These are phyloP conservation scores for Triticum monococcum DNA, from an alignment of 176 grass and related monocot species.

Conservation along the genomic window DNA sequence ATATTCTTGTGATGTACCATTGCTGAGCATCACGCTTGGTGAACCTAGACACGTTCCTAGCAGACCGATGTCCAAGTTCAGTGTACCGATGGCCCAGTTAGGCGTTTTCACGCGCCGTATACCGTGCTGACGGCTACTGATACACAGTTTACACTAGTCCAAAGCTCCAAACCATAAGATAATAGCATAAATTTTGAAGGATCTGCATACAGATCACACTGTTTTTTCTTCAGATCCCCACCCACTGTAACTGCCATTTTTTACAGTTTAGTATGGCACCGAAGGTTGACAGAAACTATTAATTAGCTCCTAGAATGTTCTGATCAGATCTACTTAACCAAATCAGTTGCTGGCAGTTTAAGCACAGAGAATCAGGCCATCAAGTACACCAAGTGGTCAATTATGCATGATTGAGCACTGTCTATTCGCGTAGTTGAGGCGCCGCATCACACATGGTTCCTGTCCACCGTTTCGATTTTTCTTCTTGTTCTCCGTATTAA, in stretches of 20 bases:
- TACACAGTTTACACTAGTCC: neutral
- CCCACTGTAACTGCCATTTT: neutral
- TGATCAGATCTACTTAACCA: neutral
- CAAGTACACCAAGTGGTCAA: too few species aligned
- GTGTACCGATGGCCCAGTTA: too few species aligned
- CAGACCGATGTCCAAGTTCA: conserved; percentile 36
- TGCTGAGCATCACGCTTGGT: neutral
- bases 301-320: neutral
- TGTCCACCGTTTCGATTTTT: too few species aligned
- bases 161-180: neutral
- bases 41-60: conserved; percentile 26
- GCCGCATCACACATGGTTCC: too few species aligned
- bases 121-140: neutral
- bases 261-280: neutral
- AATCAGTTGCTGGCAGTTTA: too few species aligned
- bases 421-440: too few species aligned
- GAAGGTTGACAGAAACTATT: neutral
- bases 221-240: neutral
- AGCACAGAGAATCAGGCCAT: too few species aligned
- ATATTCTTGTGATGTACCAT: conserved; percentile 30
- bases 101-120: neutral
- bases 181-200: neutral
- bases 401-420: too few species aligned
- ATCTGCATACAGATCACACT: neutral
- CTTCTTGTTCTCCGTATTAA: conserved; percentile 12